Conservation (phyloP, 805 yeast species). For the Phaffomyces thermotolerans region DNA sequence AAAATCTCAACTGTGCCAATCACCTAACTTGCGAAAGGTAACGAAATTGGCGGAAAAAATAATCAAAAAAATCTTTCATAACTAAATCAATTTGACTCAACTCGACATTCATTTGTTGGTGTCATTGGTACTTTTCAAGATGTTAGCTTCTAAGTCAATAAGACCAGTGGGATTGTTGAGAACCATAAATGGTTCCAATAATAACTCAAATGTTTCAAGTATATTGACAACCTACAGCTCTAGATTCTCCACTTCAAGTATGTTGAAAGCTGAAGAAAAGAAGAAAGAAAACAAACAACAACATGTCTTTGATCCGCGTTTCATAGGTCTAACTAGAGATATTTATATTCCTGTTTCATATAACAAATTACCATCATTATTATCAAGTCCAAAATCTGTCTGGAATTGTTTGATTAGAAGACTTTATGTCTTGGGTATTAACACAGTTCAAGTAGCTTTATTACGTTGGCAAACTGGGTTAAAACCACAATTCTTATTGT, state of each 20-base stretch:
- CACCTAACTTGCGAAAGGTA: background rate
- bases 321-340: constrained; percentile 34
- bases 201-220: background rate
- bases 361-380: constrained; percentile 36
- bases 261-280: constrained; percentile 6
- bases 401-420: constrained; percentile 49
- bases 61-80: background rate
- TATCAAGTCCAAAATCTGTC: constrained; percentile 35
- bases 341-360: constrained; percentile 47
- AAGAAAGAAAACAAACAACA: constrained; percentile 12
- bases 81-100: background rate
- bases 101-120: too few species aligned
- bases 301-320: constrained; percentile 31
- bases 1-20: background rate
- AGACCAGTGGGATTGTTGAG: background rate
- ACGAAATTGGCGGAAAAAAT: too few species aligned
- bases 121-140: background rate
- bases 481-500: constrained; percentile 61
- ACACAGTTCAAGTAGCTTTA: constrained; percentile 59
- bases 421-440: constrained; percentile 54
- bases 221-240: background rate
- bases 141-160: background rate
- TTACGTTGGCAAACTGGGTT: constrained; percentile 62
- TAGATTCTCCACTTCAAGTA: constrained; percentile 4
- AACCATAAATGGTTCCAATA: too few species aligned